Evolutionary conservation across 2,329 filamentous ascomycete genomes (phyloP).

Genomic region (Pseudophaeomoniella oleicola): DNA sequence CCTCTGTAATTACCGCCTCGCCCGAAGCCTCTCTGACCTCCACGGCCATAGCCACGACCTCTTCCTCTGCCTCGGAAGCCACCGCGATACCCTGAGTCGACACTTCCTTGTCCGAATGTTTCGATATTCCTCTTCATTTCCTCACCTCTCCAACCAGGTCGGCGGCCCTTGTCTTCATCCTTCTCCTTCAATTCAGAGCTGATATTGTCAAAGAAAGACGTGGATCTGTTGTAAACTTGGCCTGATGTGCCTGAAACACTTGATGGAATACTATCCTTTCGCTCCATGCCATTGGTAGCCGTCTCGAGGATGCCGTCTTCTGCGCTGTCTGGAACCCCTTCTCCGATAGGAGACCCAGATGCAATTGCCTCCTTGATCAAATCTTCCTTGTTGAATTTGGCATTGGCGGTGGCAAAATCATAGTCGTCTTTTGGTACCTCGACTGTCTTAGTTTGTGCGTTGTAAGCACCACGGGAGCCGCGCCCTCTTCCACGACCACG

Average conservation of each 20-base stretch:
- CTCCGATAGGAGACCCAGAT: constrained; percentile 51
- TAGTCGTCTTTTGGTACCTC: constrained; percentile 86
- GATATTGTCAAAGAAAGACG: constrained; percentile 96
- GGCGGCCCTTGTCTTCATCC: constrained; percentile 57
- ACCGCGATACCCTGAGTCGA: constrained; percentile 72
- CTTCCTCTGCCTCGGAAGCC: constrained; percentile 60
- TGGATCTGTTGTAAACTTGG: constrained; percentile 67
- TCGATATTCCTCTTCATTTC: constrained; percentile 94
- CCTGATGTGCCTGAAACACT: constrained; percentile 15
- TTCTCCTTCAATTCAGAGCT: constrained; percentile 86
- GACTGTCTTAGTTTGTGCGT: constrained; percentile 47
- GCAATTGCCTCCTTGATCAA: constrained; percentile 79
- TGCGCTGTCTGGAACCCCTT: constrained; percentile 32
- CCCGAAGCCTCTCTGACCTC: constrained; percentile 31
- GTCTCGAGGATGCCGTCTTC: constrained; percentile 25
- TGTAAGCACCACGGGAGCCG: constrained; percentile 25
- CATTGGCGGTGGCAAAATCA: constrained; percentile 76
- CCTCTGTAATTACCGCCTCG: constrained; percentile 20
- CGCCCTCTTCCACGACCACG: constrained; percentile 32
- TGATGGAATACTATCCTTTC: constrained; percentile 8
- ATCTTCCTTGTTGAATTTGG: constrained; percentile 80
- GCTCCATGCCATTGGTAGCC: constrained; percentile 16
- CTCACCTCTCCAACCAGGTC: constrained; percentile 80
- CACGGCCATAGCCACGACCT: constrained; percentile 34
- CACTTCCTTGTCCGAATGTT: constrained; percentile 92